Evolutionary conservation across 163 green algal genomes (phyloP), one percentile per base, ranked within the genome.

Genomic region (Chlamydomonas reinhardtii): DNA sequence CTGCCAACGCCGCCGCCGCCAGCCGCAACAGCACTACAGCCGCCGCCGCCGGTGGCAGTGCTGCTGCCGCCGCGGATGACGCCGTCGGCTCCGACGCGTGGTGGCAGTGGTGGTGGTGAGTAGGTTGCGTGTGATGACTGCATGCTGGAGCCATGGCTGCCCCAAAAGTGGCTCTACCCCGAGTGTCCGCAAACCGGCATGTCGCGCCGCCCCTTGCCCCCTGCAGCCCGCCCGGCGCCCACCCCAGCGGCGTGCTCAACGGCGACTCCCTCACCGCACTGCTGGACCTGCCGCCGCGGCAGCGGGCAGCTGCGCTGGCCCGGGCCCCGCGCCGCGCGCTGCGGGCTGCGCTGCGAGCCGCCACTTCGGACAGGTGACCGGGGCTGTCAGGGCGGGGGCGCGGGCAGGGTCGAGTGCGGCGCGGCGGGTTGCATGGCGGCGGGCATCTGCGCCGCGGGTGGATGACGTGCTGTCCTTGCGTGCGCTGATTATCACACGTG

Each of bases 31-130:
- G 11, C 43, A 54, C n/a, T n/a, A n/a, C n/a, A n/a, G n/a, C n/a
- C n/a, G n/a, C n/a, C n/a, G n/a, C n/a, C n/a, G n/a, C n/a, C n/a
- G n/a, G n/a, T n/a, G n/a, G n/a, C n/a, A n/a, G n/a, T n/a, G n/a
- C n/a, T n/a, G 48, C 48, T 19, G 48, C 48, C 8, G 66, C 62
- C 15, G 39, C 39, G 65, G 14, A 4, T 3, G 76, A 54, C 39
- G 64, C 64, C 17, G 35, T 27, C 34, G 62, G 56, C 20, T 20
- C 52, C 2, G 74, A 27, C 22, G 74, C 17, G 59, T 20, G 35
- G 34, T 64, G 75, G 59, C 73, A 34, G 52, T 74, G 75, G 75
- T 73, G 75, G 75, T 62, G 75, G 61, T 73, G 54, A 70, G 52
- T 52, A 5, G n/a, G n/a, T 8, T 25, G 14, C 31, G 39, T 43